Base-by-base conservation (phyloP, 148 eudicot genomes). In the Fagopyrum tataricum region DNA sequence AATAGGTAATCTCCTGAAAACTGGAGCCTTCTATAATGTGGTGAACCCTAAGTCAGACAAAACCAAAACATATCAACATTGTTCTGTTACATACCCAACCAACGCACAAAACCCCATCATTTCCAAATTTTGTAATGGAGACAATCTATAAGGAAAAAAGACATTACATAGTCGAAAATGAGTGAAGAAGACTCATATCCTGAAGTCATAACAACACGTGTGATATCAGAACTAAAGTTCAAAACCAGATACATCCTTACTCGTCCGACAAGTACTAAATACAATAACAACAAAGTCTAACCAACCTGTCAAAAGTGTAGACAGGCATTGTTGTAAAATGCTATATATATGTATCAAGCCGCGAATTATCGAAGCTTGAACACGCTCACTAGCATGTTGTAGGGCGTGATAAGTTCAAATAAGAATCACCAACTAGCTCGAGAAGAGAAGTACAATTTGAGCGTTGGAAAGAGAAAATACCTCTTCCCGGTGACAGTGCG, bases 401-500 rank as follows among this genome's bases (percentile, higher is more conserved):
- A n/a, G n/a, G n/a, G n/a, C n/a, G n/a, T n/a, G n/a, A n/a, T n/a
- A n/a, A n/a, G n/a, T 31, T 31, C 37, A 31, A 31, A 31, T 31
- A 31, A 3, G 37, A 31, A 31, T 31, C 37, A 3, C 37, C 37
- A 31, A 31, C 37, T 31, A 11, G n/a, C 7, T 23, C 64, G n/a
- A 62, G 37, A 31, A 31, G 37, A 3, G 41, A 0, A 31, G 37
- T 31, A 31, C 37, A 64, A 23, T 9, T 53, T n/a, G 1, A 20
- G 24, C 23, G 2, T 0, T 10, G 9, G 59, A 53, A 53, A 18
- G 26, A 23, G 7, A 48, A 0, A 23, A 72, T 49, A 92, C 97
- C 97, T 88, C 77, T 92, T 92, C 24, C 93, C 91, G 78, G 90
- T 73, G 24, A 88, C n/a, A 39, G 75, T 75, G 21, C 91, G 79